Conservation (phyloP, 176 grass and related monocot species). For the Paspalum notatum region DNA sequence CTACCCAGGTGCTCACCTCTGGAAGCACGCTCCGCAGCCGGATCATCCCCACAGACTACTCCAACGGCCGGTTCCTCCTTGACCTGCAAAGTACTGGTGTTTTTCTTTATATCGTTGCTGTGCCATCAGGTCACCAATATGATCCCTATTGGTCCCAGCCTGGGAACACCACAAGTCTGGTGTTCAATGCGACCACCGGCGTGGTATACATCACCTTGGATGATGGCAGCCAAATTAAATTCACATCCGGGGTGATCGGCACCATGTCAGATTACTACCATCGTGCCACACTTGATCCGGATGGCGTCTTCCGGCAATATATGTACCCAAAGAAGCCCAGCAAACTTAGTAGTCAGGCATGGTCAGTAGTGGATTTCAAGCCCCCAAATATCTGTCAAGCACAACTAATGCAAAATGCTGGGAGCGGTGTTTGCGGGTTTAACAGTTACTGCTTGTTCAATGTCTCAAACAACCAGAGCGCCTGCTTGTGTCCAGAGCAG, state of each 20-base stretch:
- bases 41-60: slow-evolving; percentile 46
- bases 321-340: slow-evolving; percentile 38
- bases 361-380: slow-evolving; percentile 13
- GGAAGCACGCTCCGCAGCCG: slow-evolving; percentile 23
- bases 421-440: slow-evolving; percentile 56
- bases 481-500: slow-evolving; percentile 33
- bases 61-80: slow-evolving; percentile 49
- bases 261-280: slow-evolving; percentile 36
- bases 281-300: slow-evolving; percentile 55
- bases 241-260: background rate
- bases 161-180: slow-evolving; percentile 39
- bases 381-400: slow-evolving; percentile 43
- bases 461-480: background rate
- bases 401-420: rapidly evolving
- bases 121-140: slow-evolving; percentile 7
- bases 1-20: slow-evolving; percentile 32
- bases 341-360: background rate
- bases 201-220: slow-evolving; percentile 25
- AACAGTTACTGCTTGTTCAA: slow-evolving; percentile 60
- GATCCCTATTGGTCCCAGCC: slow-evolving; percentile 27
- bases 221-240: background rate
- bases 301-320: slow-evolving; percentile 64
- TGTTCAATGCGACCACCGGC: slow-evolving; percentile 47
- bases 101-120: slow-evolving; percentile 21
- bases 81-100: slow-evolving; percentile 14